Evolutionary conservation across 768 basidiomycete genomes (phyloP), one percentile per base, ranked within the genome.

Genomic region (Pleurotus cornucopiae): DNA sequence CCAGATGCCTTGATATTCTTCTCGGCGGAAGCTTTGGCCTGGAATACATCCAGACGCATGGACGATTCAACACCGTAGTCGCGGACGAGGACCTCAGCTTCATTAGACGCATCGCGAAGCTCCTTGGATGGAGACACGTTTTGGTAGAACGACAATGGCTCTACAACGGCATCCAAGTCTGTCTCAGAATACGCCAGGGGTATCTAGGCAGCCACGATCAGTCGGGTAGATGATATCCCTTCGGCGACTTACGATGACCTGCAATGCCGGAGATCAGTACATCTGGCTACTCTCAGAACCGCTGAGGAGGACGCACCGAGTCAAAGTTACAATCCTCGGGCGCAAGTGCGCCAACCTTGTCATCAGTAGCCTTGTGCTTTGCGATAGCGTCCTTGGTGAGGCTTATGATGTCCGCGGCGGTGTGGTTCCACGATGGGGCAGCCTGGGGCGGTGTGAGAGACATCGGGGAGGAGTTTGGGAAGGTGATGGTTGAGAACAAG

Each of bases 11-110:
- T 81, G 60, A 90, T 72, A 64, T 89, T 87, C 67, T 83, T 80
- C 64, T 87, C 77, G 0, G 90, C 90, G 4, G 79, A 77, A 5
- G 80, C 71, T 68, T 90, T 89, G 44, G 86, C 87, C 47, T 81
- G 73, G 75, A 80, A 94, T 47, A 94, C 79, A 64, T 95, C 93
- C 48, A 86, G 66, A 11, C 91, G 83, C 88, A 93, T 91, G 12
- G 85, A 86, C 0, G 81, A 75, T 64, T 94, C 89, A 54, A 93
- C 88, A 21, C 74, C 74, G 61, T 82, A 92, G 61, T 91, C 83
- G 55, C 86, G 83, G 14, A 85, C 71, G 30, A 82, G 73, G n/a
- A 81, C 77, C 66, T 93, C 89, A 2, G 87, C 86, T 40, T 80
- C 79, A 55, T 83, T 90, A 3, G 89, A 86, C 1, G 90, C 89